These are phyloP conservation scores for Pseudotsuga menziesii DNA, from an alignment of 75 land plant genomes.

Conservation along the genomic window DNA sequence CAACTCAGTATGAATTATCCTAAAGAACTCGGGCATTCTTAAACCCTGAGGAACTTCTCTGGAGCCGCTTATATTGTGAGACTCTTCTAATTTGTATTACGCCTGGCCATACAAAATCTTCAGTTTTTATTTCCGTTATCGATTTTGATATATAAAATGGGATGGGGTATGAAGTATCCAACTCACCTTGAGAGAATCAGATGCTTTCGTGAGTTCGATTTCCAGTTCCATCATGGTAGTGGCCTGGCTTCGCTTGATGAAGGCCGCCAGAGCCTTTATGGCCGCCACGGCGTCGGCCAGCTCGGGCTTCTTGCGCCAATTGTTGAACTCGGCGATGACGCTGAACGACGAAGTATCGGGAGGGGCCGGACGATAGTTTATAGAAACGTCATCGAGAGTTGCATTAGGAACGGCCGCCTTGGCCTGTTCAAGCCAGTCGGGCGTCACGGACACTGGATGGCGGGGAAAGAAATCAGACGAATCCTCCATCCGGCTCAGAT, in stretches of 20 bases:
- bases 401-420: conserved; percentile 38
- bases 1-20: background rate
- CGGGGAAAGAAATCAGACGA: background rate
- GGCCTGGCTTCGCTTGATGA: conserved; percentile 73
- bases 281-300: conserved; percentile 98
- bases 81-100: background rate
- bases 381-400: background rate
- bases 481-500: background rate
- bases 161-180: background rate
- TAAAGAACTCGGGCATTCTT: background rate
- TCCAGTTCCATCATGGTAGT: conserved; percentile 99
- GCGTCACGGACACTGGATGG: conserved; percentile 33
- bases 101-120: too few relatives aligned
- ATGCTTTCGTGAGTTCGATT: conserved; percentile 84
- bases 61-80: background rate
- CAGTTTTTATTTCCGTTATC: too few relatives aligned
- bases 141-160: too few relatives aligned
- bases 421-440: conserved; percentile 83
- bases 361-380: background rate
- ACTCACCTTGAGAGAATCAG: conserved; percentile 79
- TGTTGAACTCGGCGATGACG: conserved; percentile 90
- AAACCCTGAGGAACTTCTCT: background rate
- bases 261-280: conserved; percentile 81
- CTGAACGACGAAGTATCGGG: conserved; percentile 26
- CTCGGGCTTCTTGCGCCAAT: conserved; percentile 87